Conservation (phyloP, 257 asterid genomes). For the Nicotiana undulata region DNA sequence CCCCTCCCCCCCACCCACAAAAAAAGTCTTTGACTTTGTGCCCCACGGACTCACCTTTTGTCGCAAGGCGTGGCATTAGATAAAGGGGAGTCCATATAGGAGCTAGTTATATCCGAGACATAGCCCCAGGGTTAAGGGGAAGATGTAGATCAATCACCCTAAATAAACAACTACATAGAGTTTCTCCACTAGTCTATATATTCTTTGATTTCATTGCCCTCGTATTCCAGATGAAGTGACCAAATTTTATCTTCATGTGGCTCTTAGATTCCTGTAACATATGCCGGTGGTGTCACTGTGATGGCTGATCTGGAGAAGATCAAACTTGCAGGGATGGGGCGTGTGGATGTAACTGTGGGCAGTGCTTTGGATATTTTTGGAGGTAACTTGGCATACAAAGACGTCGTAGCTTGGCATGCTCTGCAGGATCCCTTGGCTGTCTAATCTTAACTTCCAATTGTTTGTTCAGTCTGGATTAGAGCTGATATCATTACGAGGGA, state of each 20-base stretch:
- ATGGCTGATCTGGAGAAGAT: constrained; percentile 82
- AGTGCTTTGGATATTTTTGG: constrained; percentile 95
- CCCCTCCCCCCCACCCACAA: no score
- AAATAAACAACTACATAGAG: no score
- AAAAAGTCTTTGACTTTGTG: no score
- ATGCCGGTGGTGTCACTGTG: constrained; percentile 86
- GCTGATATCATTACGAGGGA: not conserved
- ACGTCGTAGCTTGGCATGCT: constrained; percentile 82
- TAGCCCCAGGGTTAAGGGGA: no score
- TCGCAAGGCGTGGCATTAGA: no score
- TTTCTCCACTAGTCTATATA: no score
- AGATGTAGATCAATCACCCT: no score
- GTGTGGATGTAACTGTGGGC: constrained; percentile 91
- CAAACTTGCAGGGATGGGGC: constrained; percentile 66
- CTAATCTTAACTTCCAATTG: constrained; percentile 13
- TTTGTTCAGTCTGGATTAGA: not conserved
- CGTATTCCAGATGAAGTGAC: not conserved
- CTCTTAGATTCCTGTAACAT: constrained; percentile 82
- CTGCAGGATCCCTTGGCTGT: constrained; percentile 45
- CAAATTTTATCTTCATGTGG: not conserved
- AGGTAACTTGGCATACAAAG: constrained; percentile 74
- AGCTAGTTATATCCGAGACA: no score
- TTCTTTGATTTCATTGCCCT: no score
- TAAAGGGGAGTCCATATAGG: no score
- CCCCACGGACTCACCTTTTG: no score